Evolutionary conservation across 148 eudicot genomes (phyloP).

Genomic region (Rhododendron molle): DNA sequence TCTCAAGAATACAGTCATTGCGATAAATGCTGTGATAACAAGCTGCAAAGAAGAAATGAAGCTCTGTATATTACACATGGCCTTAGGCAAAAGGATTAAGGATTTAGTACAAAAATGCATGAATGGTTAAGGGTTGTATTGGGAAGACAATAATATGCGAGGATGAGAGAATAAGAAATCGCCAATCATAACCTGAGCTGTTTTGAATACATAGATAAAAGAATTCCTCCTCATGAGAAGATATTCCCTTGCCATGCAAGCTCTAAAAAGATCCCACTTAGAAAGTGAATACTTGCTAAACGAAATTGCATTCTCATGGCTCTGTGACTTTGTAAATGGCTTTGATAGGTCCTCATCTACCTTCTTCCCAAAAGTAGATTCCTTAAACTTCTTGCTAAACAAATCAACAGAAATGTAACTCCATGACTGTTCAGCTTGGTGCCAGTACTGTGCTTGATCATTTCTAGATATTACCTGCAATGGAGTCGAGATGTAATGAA

Average conservation of each 20-base stretch:
- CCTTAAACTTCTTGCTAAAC: slow-evolving; percentile 46
- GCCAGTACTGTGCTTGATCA: slow-evolving; percentile 80
- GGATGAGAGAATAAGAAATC: neutral
- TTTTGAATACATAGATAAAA: slow-evolving; percentile 61
- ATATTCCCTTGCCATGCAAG: slow-evolving; percentile 66
- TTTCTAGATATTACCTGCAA: slow-evolving; percentile 67
- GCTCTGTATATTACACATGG: neutral
- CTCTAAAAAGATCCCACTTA: slow-evolving; percentile 59
- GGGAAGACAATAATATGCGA: neutral
- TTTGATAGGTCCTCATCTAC: slow-evolving; percentile 40
- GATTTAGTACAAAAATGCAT: neutral
- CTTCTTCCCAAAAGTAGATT: slow-evolving; percentile 37
- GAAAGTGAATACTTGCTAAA: slow-evolving; percentile 44
- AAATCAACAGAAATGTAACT: slow-evolving; percentile 43
- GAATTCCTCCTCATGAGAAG: slow-evolving; percentile 76
- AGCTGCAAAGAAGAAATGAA: slow-evolving; percentile 43
- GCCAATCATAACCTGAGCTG: slow-evolving; percentile 41
- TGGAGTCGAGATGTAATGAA: neutral
- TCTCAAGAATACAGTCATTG: slow-evolving; percentile 66
- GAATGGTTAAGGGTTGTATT: neutral
- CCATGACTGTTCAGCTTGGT: slow-evolving; percentile 25
- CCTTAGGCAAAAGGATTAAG: neutral
- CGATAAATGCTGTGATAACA: slow-evolving; percentile 37
- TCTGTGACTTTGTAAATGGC: slow-evolving; percentile 38
- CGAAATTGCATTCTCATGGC: slow-evolving; percentile 43